Evolutionary conservation across 805 yeast genomes (phyloP), one percentile per base, ranked within the genome.

Genomic region (Suhomyces pyralidae): DNA sequence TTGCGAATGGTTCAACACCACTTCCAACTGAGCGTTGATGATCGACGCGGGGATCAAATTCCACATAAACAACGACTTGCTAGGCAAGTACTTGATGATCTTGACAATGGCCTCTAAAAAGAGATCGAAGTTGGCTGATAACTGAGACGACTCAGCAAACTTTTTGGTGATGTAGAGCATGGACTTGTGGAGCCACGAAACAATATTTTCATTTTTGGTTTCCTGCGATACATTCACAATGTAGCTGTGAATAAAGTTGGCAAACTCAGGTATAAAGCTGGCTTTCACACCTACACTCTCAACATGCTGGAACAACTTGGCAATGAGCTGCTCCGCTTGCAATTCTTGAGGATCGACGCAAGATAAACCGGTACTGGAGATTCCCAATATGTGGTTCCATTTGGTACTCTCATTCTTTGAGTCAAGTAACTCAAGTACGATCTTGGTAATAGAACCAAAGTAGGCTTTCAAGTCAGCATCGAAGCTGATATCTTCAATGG

Each of bases 1-100:
- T 34, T 63, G 58, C 7, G 64, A 58, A 43, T 65, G 66, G 1
- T 71, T 71, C 26, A 86, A 70, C 9, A 86, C 61, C 3, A 80
- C 88, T 62, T 88, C 91, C 28, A 86, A 62, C 54, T 87, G 89
- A 0, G 93, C 73, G 56, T 85, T 83, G 12, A 86, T 54, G 50
- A 84, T 70, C 6, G 76, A 58, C 7, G 61, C 59, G 3, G 86
- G 79, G 5, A 83, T 73, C 6, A 65, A 48, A 3, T 66, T 63
- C 76, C 82, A 73, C 6, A 64, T 47, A 5, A 62, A 46, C 5
- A 51, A 40, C 1, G 57, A 49, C 3, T 51, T 26, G 17, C 47
- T 46, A 1, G 55, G 40, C 38, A 59, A 49, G 22, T 49, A 42
- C n/a, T 52, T 40, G 10, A 62, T 47, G 17, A 65, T 56, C 1